Percentiles rank a stretch among this genome's conserved stretches.
Evolutionary conservation across 1,284 basidiomycete species (phyloP).

Genomic region (Cystobasidium pallidum): DNA sequence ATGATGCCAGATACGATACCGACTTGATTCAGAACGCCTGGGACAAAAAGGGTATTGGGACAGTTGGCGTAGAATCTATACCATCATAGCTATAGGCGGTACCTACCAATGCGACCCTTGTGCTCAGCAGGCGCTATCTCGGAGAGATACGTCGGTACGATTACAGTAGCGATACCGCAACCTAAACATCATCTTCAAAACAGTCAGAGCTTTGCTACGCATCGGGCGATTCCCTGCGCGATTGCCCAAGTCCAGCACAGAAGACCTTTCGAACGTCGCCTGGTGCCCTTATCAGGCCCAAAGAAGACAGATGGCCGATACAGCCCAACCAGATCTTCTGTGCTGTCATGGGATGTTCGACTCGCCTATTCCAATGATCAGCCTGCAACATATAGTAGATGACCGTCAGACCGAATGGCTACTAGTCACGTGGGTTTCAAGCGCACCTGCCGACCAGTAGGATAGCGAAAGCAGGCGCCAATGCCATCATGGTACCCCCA

Average conservation of each 20-base stretch:
- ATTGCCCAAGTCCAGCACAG: too few relatives aligned
- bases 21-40: constrained; percentile 57
- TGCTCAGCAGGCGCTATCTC: constrained; percentile 56
- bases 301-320: too few relatives aligned
- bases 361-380: constrained; percentile 26
- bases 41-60: neutral
- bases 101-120: constrained; percentile 53
- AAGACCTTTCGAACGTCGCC: too few relatives aligned
- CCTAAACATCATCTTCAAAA: too few relatives aligned
- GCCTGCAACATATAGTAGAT: neutral
- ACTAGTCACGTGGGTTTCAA: neutral
- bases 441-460: constrained; percentile 48
- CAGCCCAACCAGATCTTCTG: too few relatives aligned
- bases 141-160: constrained; percentile 57
- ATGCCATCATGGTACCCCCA: constrained; percentile 46
- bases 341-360: neutral
- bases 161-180: constrained; percentile 57
- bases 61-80: too few relatives aligned
- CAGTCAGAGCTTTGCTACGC: too few relatives aligned
- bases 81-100: too few relatives aligned
- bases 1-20: constrained; percentile 53
- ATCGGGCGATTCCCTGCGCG: too few relatives aligned
- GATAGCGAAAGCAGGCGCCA: constrained; percentile 41
- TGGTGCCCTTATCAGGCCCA: too few relatives aligned
- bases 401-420: neutral